These are phyloP conservation scores for Ophiognomonia clavigignenti-juglandacearum DNA, from an alignment of 2,329 filamentous ascomycete species.

Conservation along the genomic window DNA sequence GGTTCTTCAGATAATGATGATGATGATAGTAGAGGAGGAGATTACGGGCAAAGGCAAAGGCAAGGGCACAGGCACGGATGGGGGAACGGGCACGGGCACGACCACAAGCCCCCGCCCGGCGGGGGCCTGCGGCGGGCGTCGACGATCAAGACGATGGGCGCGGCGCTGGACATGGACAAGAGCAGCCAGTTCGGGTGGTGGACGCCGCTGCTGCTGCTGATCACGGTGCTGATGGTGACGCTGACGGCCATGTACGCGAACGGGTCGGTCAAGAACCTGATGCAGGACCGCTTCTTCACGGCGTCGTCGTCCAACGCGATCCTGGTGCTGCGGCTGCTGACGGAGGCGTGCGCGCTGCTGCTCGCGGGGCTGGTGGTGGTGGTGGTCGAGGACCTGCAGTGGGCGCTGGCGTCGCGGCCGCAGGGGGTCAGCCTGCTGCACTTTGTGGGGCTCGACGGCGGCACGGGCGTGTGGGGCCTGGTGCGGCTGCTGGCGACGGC, in stretches of 20 bases:
- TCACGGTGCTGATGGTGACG: not conserved
- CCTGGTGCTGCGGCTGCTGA: slow-evolving; percentile 3
- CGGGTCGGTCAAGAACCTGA: slow-evolving; percentile 1
- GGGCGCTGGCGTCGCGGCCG: slow-evolving; percentile 8
- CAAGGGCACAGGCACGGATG: not conserved
- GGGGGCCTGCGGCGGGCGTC: not conserved
- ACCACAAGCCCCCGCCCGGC: too few species aligned
- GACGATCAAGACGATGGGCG: not conserved
- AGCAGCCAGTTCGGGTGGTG: slow-evolving; percentile 10
- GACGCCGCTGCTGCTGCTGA: slow-evolving; percentile 2
- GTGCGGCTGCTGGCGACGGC: slow-evolving; percentile 7
- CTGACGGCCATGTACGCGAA: slow-evolving; percentile 5
- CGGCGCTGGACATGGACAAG: slow-evolving; percentile 1
- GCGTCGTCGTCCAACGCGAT: slow-evolving; percentile 7
- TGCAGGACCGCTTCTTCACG: slow-evolving; percentile 8
- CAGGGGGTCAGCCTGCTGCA: slow-evolving; percentile 11
- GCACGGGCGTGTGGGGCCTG: slow-evolving; percentile 6
- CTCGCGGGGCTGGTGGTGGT: slow-evolving; percentile 5
- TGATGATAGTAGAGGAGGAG: too few species aligned
- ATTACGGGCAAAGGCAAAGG: not conserved
- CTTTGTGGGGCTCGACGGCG: slow-evolving; percentile 8
- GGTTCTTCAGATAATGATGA: too few species aligned
- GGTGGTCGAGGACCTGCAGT: slow-evolving; percentile 9
- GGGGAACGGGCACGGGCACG: too few species aligned
- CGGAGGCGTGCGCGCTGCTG: slow-evolving; percentile 3